Evolutionary conservation across 768 basidiomycete genomes (phyloP).

Genomic region (Hygrocybe punicea): DNA sequence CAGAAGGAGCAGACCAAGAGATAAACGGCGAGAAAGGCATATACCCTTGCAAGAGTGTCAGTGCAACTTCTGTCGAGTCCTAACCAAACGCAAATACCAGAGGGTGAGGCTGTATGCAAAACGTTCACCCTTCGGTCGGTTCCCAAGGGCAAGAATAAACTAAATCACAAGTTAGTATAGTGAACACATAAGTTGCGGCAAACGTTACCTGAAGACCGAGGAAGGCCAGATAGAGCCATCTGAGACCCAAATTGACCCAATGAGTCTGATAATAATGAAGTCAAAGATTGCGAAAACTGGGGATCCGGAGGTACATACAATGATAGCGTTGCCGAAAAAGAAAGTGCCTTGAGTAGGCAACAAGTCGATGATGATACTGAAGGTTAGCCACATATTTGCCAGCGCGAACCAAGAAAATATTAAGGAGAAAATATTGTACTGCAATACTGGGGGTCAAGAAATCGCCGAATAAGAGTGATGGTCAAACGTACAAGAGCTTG

Average conservation of each 20-base stretch:
- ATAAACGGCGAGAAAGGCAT: conserved; percentile 78
- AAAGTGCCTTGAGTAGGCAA: conserved; percentile 52
- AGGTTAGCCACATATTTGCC: conserved; percentile 93
- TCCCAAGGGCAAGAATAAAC: conserved; percentile 73
- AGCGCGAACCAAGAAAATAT: conserved; percentile 92
- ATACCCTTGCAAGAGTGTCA: conserved; percentile 54
- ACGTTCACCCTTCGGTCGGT: conserved; percentile 73
- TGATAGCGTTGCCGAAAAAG: conserved; percentile 66
- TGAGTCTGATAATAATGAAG: conserved; percentile 55
- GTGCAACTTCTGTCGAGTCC: neutral
- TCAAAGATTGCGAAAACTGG: neutral
- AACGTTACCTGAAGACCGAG: conserved; percentile 58
- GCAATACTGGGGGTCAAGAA: neutral
- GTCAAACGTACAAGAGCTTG: conserved; percentile 71
- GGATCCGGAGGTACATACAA: conserved; percentile 48
- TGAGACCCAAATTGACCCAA: conserved; percentile 78
- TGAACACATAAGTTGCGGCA: too few relatives aligned
- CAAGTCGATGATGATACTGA: conserved; percentile 90
- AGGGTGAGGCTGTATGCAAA: conserved; percentile 58
- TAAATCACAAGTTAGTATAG: too few relatives aligned
- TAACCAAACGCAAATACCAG: conserved; percentile 44
- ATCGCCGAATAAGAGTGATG: neutral
- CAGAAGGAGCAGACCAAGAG: conserved; percentile 84
- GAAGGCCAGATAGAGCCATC: conserved; percentile 86
- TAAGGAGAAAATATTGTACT: conserved; percentile 85